phyloP scores from a whole-genome alignment of 2,329 filamentous ascomycete genomes.

The Pseudogymnoascus sp. region DNA sequence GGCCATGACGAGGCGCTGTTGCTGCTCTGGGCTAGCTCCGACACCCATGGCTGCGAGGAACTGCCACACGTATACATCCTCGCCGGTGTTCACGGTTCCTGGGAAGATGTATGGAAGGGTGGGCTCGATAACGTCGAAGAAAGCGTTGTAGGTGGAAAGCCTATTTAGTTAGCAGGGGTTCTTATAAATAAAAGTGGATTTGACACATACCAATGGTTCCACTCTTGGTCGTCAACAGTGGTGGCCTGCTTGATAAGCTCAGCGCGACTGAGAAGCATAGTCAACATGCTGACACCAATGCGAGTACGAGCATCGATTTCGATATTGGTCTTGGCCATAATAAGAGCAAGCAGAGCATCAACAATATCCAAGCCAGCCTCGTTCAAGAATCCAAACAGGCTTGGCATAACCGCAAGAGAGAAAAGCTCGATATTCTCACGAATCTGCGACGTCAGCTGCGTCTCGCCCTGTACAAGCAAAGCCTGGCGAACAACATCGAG shows the following conservation, averaged over 20 bases:
- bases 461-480: slow-evolving; percentile 64
- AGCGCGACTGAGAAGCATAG: slow-evolving; percentile 87
- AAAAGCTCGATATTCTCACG: slow-evolving; percentile 93
- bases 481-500: slow-evolving; percentile 83
- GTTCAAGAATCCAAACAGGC: slow-evolving; percentile 80
- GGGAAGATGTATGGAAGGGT: slow-evolving; percentile 82
- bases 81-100: slow-evolving; percentile 76
- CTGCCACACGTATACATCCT: slow-evolving; percentile 97
- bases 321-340: slow-evolving; percentile 74
- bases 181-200: background rate
- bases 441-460: slow-evolving; percentile 63
- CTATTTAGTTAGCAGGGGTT: slow-evolving; percentile 34
- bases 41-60: slow-evolving; percentile 93
- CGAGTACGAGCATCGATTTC: slow-evolving; percentile 78
- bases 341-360: slow-evolving; percentile 76
- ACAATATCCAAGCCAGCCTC: slow-evolving; percentile 88
- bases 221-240: slow-evolving; percentile 60
- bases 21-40: slow-evolving; percentile 85
- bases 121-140: slow-evolving; percentile 84
- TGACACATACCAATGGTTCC: slow-evolving; percentile 64
- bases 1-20: slow-evolving; percentile 85
- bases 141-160: slow-evolving; percentile 70
- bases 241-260: slow-evolving; percentile 84
- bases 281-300: slow-evolving; percentile 82
- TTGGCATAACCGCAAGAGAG: slow-evolving; percentile 77